A percentile compares a stretch with the other conserved stretches of the same genome.
Evolutionary conservation across 2,329 filamentous ascomycete species (phyloP).

Genomic region (Cladosporium sphaerospermum): DNA sequence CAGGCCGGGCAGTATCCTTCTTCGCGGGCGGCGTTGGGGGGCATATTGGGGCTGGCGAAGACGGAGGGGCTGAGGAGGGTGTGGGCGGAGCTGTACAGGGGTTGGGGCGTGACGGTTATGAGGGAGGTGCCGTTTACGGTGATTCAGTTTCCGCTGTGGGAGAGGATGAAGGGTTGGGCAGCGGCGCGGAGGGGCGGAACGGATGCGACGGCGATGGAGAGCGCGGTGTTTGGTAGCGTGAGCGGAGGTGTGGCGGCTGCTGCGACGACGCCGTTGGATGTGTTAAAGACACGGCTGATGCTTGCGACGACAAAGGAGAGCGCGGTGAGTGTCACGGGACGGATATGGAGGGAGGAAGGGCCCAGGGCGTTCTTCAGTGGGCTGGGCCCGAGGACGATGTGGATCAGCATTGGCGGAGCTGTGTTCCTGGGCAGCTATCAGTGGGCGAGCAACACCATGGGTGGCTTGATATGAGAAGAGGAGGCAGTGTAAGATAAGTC

Average conservation of each 20-base stretch:
- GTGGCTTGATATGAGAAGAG: conserved; percentile 28
- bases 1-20: conserved; percentile 78
- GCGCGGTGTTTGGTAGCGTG: conserved; percentile 75
- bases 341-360: conserved; percentile 60
- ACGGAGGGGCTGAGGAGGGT: conserved; percentile 49
- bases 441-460: conserved; percentile 71
- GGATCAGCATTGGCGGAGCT: conserved; percentile 91
- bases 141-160: conserved; percentile 96
- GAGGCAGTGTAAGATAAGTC: neutral
- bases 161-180: conserved; percentile 74
- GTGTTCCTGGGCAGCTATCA: conserved; percentile 94
- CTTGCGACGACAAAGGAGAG: conserved; percentile 64
- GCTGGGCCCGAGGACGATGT: conserved; percentile 75
- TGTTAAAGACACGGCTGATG: conserved; percentile 97
- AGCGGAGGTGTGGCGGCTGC: conserved; percentile 81
- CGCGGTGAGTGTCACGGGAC: conserved; percentile 53
- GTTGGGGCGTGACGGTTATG: conserved; percentile 87
- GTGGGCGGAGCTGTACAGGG: conserved; percentile 79
- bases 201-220: conserved; percentile 65
- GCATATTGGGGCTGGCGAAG: conserved; percentile 51
- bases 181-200: conserved; percentile 33
- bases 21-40: conserved; percentile 59
- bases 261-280: conserved; percentile 86
- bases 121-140: conserved; percentile 96
- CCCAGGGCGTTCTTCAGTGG: conserved; percentile 66